Evolutionary conservation across 306 rosid genomes (phyloP), one percentile per base, ranked within the genome.

Genomic region (Castanea mollissima): DNA sequence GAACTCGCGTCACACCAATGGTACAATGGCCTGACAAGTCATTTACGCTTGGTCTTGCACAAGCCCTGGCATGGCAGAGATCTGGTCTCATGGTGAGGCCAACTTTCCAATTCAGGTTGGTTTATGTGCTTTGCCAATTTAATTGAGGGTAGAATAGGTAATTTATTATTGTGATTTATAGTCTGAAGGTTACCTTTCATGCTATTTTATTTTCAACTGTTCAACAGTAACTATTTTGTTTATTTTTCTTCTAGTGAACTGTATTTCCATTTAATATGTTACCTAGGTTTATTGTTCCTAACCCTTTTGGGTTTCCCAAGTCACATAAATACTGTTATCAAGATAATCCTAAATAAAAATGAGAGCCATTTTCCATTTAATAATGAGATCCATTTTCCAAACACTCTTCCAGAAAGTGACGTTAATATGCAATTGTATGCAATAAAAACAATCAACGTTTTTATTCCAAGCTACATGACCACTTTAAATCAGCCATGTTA

Each of bases 11-110:
- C 57, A 91, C 98, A 55, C 99, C 99, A 5, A 85, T 88, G 88
- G 78, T 93, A 69, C 99, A 96, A 71, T 90, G 91, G 98, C 99
- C 99, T 51, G 99, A 96, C 78, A 96, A 93, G 80, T 96, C 99
- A 34, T 84, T 96, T 82, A 86, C 98, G 18, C 74, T 96, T 76
- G 97, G 90, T 75, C 80, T 96, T 88, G 87, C 93, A 67, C 99
- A 96, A 87, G 94, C 98, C 76, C 84, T 96, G 88, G 97, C 96
- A 73, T 96, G 99, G 98, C 85, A 93, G 90, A 87, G 93, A 84
- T 91, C 98, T 60, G 99, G 98, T 89, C 98, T 96, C 78, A 83
- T 96, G 86, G 90, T 91, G 85, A 90, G 89, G 86, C 99, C 99
- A 76, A 90, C 99, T 12, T 20, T 96, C 56, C 97, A 96, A 89